Evolutionary conservation across 2,329 filamentous ascomycete species (phyloP).

Genomic region (Cladosporium sp.): DNA sequence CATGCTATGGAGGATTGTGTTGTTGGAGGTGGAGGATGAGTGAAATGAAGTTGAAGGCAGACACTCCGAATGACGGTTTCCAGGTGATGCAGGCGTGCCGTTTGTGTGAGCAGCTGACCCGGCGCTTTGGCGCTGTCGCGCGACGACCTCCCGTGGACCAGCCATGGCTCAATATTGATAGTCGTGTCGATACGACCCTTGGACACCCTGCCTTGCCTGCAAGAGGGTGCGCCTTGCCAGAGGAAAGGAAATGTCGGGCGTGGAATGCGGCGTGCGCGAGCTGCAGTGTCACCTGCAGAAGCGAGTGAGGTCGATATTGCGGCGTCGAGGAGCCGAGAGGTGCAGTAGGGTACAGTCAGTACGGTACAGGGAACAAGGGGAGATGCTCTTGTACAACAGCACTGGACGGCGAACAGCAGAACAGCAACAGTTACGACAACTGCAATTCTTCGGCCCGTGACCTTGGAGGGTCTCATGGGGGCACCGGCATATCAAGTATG

Average conservation of each 20-base stretch:
- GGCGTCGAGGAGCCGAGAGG: too few species aligned
- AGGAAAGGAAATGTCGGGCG: background rate
- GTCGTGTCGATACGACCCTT: too few species aligned
- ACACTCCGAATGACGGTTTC: background rate
- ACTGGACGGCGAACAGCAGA: too few species aligned
- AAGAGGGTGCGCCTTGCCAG: background rate
- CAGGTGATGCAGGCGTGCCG: too few species aligned
- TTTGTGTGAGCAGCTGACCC: background rate
- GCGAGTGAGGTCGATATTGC: background rate
- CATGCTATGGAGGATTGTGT: constrained; percentile 1
- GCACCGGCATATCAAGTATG: too few species aligned
- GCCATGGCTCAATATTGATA: background rate
- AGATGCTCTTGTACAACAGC: too few species aligned
- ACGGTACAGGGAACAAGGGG: too few species aligned
- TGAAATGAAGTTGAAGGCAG: background rate
- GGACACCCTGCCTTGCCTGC: background rate
- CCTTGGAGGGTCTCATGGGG: too few species aligned
- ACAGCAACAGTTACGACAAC: too few species aligned
- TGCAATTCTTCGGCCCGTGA: too few species aligned
- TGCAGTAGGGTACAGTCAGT: too few species aligned
- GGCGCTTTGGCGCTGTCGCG: background rate
- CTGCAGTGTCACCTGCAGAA: background rate
- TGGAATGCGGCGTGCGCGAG: background rate
- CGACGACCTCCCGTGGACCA: background rate
- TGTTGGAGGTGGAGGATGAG: background rate